These are phyloP conservation scores for Cinnamomum chago DNA, from an alignment of 164 flowering plant genomes.

Conservation along the genomic window DNA sequence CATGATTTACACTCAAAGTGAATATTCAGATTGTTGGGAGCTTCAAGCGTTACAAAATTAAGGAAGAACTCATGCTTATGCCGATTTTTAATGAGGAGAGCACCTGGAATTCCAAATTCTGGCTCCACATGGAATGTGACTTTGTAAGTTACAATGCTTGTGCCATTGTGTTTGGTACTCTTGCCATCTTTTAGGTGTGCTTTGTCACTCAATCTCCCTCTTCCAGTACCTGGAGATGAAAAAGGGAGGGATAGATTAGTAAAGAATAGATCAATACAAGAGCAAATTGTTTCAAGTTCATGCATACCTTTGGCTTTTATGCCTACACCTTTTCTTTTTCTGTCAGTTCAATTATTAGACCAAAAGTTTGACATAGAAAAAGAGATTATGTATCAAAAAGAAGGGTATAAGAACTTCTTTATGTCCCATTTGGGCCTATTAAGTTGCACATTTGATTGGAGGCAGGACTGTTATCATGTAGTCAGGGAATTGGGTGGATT, in stretches of 20 bases:
- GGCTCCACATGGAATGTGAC: slow-evolving; percentile 26
- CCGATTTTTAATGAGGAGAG: slow-evolving; percentile 30
- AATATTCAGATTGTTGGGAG: slow-evolving; percentile 8
- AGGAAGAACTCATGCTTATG: slow-evolving; percentile 46
- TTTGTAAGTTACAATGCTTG: slow-evolving; percentile 10
- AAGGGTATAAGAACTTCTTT: too few relatives aligned
- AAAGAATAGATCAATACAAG: too few relatives aligned
- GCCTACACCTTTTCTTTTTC: neutral
- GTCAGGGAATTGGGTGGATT: neutral
- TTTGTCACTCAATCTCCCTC: slow-evolving; percentile 36
- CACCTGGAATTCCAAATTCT: slow-evolving; percentile 52
- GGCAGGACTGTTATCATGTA: neutral
- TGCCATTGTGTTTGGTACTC: slow-evolving; percentile 16
- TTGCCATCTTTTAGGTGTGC: slow-evolving; percentile 32
- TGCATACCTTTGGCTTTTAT: neutral
- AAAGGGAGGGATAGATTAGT: neutral
- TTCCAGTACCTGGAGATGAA: slow-evolving; percentile 26
- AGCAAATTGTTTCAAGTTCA: too few relatives aligned
- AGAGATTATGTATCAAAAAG: neutral
- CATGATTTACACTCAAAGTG: slow-evolving; percentile 58
- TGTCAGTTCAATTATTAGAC: neutral
- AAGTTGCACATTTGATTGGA: neutral
- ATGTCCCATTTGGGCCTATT: neutral
- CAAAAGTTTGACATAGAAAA: too few relatives aligned
- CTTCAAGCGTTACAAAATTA: slow-evolving; percentile 19